A percentile compares a stretch with the other conserved stretches of the same genome.
Evolutionary conservation across 176 grass and related monocot genomes (phyloP).

Genomic region (Carex pumila): DNA sequence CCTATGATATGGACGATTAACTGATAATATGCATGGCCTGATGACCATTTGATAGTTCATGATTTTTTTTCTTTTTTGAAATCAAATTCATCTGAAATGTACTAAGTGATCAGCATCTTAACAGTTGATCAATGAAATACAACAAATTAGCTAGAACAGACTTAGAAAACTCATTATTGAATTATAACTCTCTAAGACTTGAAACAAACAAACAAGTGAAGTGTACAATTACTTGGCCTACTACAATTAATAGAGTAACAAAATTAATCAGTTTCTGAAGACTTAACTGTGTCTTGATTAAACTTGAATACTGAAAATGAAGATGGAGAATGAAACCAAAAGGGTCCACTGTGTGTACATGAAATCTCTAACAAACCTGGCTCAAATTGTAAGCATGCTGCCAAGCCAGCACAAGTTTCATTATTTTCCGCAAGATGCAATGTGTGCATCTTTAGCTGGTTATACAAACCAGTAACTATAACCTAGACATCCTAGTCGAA

Average conservation of each 20-base stretch:
- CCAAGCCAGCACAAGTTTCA: not conserved
- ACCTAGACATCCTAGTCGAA: not conserved
- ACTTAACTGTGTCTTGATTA: not conserved
- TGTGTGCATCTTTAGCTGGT: not conserved
- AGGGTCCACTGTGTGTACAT: not conserved
- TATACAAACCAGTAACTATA: not conserved
- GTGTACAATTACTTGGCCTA: too few relatives aligned
- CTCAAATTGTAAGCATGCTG: not conserved
- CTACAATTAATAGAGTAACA: too few relatives aligned
- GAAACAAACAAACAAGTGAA: too few relatives aligned
- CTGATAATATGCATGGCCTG: not conserved
- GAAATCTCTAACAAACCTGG: not conserved
- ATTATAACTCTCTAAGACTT: too few relatives aligned
- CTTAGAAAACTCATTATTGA: too few relatives aligned
- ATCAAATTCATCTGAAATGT: not conserved
- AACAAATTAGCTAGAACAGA: not conserved
- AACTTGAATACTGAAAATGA: not conserved
- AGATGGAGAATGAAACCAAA: not conserved
- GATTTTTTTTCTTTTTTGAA: not conserved
- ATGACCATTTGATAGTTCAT: not conserved
- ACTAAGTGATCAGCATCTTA: not conserved
- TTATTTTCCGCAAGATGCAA: not conserved
- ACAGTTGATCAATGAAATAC: not conserved
- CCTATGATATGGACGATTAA: not conserved
- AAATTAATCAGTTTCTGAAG: not conserved